Conservation (phyloP, 75 land plant genomes). For the Sequoiadendron giganteum region DNA sequence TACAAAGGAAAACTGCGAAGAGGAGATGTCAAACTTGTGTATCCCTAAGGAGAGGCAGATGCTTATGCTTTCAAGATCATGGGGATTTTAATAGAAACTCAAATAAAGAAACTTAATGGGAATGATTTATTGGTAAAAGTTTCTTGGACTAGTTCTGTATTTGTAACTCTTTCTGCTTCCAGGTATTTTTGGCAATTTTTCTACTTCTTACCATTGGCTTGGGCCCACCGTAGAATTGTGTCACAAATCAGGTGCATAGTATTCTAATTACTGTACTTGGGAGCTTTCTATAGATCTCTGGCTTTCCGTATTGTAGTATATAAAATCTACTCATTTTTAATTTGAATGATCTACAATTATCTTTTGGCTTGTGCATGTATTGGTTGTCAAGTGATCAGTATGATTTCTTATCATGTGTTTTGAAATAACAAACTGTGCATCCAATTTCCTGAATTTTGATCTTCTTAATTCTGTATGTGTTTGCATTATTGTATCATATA, state of each 20-base stretch:
- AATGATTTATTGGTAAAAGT: neutral
- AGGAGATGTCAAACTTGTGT: neutral
- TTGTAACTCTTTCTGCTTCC: neutral
- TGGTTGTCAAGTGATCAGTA: neutral
- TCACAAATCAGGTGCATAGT: neutral
- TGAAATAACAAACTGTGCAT: neutral
- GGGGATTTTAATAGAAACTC: neutral
- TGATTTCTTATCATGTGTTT: neutral
- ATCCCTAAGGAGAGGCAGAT: neutral
- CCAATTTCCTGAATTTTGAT: neutral
- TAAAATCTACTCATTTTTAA: neutral
- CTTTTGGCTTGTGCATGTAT: neutral
- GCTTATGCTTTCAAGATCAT: neutral
- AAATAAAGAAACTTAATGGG: neutral
- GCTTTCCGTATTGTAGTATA: neutral
- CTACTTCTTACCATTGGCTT: neutral
- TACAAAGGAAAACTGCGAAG: neutral
- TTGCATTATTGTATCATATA: neutral
- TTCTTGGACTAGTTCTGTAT: neutral
- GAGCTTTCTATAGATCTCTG: too few species aligned
- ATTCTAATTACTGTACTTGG: too few species aligned
- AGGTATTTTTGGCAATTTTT: neutral
- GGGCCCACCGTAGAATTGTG: neutral
- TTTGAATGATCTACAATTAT: neutral
- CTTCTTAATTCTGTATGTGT: neutral